Evolutionary conservation across 2,329 filamentous ascomycete species (phyloP).

Genomic region (Cercospora janseana): DNA sequence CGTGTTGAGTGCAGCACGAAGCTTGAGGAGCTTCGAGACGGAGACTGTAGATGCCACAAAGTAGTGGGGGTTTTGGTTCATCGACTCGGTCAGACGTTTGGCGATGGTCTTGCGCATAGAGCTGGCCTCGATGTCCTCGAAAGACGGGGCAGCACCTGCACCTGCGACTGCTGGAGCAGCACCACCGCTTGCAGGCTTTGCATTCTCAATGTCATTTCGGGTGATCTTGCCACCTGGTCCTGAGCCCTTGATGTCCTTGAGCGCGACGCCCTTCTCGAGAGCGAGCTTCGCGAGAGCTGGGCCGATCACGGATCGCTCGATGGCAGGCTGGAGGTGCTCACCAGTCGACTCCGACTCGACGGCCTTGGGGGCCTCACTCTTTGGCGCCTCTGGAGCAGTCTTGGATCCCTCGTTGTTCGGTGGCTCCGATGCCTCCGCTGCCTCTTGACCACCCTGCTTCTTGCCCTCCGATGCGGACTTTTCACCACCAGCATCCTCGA

Average conservation of each 20-base stretch:
- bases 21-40: slow-evolving; percentile 92
- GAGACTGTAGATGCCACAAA: slow-evolving; percentile 90
- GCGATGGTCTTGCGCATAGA: slow-evolving; percentile 99
- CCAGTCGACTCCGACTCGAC: slow-evolving; percentile 71
- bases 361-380: slow-evolving; percentile 53
- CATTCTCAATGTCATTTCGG: slow-evolving; percentile 90
- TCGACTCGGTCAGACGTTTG: slow-evolving; percentile 80
- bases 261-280: slow-evolving; percentile 75
- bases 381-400: slow-evolving; percentile 56
- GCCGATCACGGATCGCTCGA: slow-evolving; percentile 75
- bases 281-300: slow-evolving; percentile 78
- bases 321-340: slow-evolving; percentile 75
- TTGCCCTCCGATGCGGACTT: slow-evolving; percentile 60
- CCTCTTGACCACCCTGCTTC: slow-evolving; percentile 61
- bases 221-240: slow-evolving; percentile 85
- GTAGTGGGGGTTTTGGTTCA: slow-evolving; percentile 95
- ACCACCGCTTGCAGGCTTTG: slow-evolving; percentile 53
- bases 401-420: slow-evolving; percentile 53
- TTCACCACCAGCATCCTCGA: slow-evolving; percentile 88
- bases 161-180: slow-evolving; percentile 49
- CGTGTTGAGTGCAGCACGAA: slow-evolving; percentile 88
- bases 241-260: slow-evolving; percentile 79
- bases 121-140: slow-evolving; percentile 78
- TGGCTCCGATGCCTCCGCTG: slow-evolving; percentile 61
- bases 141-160: slow-evolving; percentile 61